A percentile compares a stretch with the other conserved stretches of the same genome.
phyloP scores from a whole-genome alignment of 805 yeast species.

The Candida boidinii region DNA sequence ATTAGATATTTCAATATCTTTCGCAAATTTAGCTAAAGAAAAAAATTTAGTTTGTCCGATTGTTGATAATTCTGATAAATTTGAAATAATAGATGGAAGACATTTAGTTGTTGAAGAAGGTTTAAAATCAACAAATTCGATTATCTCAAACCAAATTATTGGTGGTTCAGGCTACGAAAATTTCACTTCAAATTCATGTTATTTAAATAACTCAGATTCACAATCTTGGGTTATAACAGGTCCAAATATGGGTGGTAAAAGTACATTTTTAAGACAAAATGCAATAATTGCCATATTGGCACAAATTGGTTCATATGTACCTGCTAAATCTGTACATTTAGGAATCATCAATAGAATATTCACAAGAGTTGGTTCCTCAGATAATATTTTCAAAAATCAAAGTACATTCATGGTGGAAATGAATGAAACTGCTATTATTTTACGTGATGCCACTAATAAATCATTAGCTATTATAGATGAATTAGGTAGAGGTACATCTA shows the following conservation, averaged over 20 bases:
- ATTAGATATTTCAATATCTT: conserved; percentile 65
- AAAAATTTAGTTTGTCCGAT: conserved; percentile 58
- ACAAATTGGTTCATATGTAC: conserved; percentile 69
- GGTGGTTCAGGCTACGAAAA: conserved; percentile 23
- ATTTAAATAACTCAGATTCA: conserved; percentile 13
- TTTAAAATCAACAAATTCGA: conserved; percentile 31
- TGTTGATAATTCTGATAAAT: conserved; percentile 37
- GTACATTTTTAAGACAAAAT: conserved; percentile 66
- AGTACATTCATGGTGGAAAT: conserved; percentile 94
- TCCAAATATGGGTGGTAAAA: conserved; percentile 86
- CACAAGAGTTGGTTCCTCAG: conserved; percentile 79
- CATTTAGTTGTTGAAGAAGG: conserved; percentile 85
- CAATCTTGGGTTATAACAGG: conserved; percentile 67
- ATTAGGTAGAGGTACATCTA: conserved; percentile 85
- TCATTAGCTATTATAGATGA: conserved; percentile 82
- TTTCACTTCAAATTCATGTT: conserved; percentile 41
- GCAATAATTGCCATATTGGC: conserved; percentile 62
- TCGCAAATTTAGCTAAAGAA: conserved; percentile 66
- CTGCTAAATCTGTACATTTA: conserved; percentile 52
- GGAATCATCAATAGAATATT: conserved; percentile 75
- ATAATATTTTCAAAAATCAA: conserved; percentile 66
- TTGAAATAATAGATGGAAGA: conserved; percentile 58
- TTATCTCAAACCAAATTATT: too few species aligned
- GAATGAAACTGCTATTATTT: conserved; percentile 71
- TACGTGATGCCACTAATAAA: conserved; percentile 52